Conservation (phyloP, 148 eudicot genomes). For the Spergularia bocconei region DNA sequence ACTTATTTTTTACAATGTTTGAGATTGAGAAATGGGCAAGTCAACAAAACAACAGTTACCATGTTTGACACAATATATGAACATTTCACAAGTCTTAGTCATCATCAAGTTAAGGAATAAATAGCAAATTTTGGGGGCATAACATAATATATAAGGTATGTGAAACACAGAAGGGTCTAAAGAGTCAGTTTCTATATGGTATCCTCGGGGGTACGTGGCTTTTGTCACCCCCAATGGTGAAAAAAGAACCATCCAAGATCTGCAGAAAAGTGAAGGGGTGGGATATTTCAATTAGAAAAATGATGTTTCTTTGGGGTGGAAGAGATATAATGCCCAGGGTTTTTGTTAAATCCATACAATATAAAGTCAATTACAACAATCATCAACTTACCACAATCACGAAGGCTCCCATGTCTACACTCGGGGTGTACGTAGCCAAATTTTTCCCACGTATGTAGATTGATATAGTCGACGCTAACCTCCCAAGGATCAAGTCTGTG, state of each 20-base stretch:
- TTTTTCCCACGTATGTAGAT: slow-evolving; percentile 86
- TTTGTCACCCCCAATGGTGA: no score
- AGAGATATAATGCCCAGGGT: no score
- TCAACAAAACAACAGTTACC: not conserved
- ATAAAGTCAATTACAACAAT: not conserved
- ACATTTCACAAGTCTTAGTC: not conserved
- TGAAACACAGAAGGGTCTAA: not conserved
- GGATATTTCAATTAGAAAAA: no score
- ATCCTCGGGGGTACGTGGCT: no score
- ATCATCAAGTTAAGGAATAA: not conserved
- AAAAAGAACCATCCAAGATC: no score
- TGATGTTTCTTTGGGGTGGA: no score
- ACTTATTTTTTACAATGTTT: not conserved
- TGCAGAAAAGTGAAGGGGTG: no score
- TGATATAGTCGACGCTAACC: slow-evolving; percentile 85
- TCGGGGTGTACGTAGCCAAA: slow-evolving; percentile 84
- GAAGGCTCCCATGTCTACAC: slow-evolving; percentile 99
- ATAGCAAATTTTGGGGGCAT: not conserved
- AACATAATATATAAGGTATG: not conserved
- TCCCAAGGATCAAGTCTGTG: slow-evolving; percentile 81
- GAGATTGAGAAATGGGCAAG: not conserved
- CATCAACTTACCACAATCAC: slow-evolving; percentile 72
- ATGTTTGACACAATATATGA: no score
- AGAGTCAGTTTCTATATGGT: not conserved
- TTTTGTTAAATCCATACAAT: no score